Base-by-base conservation (phyloP, 78 protist species). In the Creolimax fragrantissima region DNA sequence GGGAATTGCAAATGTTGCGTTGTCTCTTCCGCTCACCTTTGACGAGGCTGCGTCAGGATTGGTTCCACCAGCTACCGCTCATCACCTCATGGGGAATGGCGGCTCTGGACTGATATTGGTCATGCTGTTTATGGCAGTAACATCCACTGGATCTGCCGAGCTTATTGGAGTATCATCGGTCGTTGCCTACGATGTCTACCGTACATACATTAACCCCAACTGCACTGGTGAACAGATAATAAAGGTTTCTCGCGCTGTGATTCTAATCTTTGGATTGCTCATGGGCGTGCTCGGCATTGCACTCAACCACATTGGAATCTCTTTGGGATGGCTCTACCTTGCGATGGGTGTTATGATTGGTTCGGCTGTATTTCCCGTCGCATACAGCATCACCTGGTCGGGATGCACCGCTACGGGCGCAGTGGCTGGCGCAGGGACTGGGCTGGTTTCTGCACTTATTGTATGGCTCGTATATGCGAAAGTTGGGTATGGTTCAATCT, bases 41-140 rank as follows among this genome's bases (percentile, higher is more conserved):
- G 88, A 17, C 41, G 67, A 88, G 6, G 90, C 90, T 7, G 47
- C 24, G n/a, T 42, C 90, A 2, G 90, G 90, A 6, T 37, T 88
- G 24, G 90, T 88, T 4, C 90, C 90, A 5, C 67, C 90, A 7
- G 90, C 90, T 7, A 35, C 90, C 6, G 90, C 90, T 35, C 90
- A 88, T 5, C 90, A 88, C 39, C n/a, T 88, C 6, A 35, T 35
- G 17, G 90, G 90, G 4, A n/a, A 35, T 7, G 90, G 90, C 6
- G 90, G 90, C 58, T 11, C 39, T 35, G 90, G 81, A 36, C 42
- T 88, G 90, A 47, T 88, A 6, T 6, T 88, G 7, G 58, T 88
- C 90, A 88, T 88, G 90, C 58, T 88, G n/a, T 88, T 88, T 37
- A 88, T 88, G 90, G 90, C 90, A 5, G 90, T 88, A 6, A 88